These are phyloP conservation scores for Penicillium sp. DNA, from an alignment of 2,329 filamentous ascomycete species.

Conservation along the genomic window DNA sequence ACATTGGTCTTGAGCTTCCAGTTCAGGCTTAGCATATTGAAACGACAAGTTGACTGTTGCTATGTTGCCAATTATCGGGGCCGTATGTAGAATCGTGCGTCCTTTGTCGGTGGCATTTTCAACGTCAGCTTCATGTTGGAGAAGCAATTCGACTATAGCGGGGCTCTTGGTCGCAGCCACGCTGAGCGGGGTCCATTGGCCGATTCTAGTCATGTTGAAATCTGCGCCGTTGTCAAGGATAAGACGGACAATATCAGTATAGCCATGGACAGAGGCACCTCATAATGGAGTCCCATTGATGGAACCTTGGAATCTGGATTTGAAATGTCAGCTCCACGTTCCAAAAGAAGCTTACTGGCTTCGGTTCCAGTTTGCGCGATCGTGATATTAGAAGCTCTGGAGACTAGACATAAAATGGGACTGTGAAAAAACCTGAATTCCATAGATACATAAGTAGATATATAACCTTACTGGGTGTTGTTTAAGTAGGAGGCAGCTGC, in stretches of 20 bases:
- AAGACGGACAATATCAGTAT: background rate
- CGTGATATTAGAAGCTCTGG: conserved; percentile 7
- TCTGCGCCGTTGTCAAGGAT: background rate
- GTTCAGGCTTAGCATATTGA: background rate
- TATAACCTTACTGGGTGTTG: too few relatives aligned
- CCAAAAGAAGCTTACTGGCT: conserved; percentile 1
- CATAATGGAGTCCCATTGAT: background rate
- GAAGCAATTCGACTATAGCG: background rate
- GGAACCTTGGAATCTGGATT: background rate
- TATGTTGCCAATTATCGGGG: background rate
- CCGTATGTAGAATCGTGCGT: background rate
- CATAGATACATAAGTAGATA: too few relatives aligned
- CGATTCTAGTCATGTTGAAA: background rate
- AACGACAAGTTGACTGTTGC: background rate
- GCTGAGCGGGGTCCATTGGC: background rate
- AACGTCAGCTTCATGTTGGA: background rate
- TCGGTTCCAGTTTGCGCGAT: conserved; percentile 39
- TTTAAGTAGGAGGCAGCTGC: too few relatives aligned
- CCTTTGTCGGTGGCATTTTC: background rate
- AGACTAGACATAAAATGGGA: too few relatives aligned
- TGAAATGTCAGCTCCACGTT: background rate
- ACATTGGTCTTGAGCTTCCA: background rate
- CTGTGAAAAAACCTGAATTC: too few relatives aligned
- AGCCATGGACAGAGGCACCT: background rate
- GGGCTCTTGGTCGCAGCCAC: background rate